Base-by-base conservation (phyloP, 2,329 filamentous ascomycete species). In the Colletotrichum sp. region DNA sequence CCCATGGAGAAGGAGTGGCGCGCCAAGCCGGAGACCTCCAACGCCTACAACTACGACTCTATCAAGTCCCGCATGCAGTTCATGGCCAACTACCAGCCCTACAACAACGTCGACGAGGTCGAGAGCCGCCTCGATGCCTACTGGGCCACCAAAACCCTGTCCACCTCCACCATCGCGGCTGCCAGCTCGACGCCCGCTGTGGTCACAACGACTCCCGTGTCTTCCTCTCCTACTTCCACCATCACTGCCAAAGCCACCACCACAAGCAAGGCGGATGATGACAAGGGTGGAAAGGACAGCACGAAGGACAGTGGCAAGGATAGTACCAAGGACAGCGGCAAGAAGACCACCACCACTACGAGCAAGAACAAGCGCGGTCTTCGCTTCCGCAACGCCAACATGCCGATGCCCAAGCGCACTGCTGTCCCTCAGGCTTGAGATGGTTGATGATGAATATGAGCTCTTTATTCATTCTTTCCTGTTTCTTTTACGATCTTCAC, bases 1-100 rank as follows among this genome's bases (percentile, higher is more conserved):
- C 85, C 85, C 36, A 85, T 86, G 82, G 83, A 86, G 66, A 39
- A 64, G 8, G 79, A 82, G 64, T 86, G 84, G 82, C 78, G 82
- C 6, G 83, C 85, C 28, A 79, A 80, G 71, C 78, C 81, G 0
- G 83, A 81, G 64, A 74, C 72, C 3, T 69, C 80, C 1, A 79
- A 76, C 28, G 80, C 80, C 68, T 83, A 83, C 72, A 76, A 78
- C 8, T 75, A 78, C 9, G 71, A 78, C 8, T 80, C 82, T 9
- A 80, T 85, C 75, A 79, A 78, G 30, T 78, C 77, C 15, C 81
- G 81, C 74, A 77, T 85, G 9, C 79, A 83, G 79, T 77, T 76
- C 71, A 82, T 85, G 76, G 84, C 83, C 16, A 78, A 69, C 26
- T 76, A 83, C 49, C 76, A 83, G 63, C 84, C 84, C 0, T 86